Percentiles rank a stretch among this genome's conserved stretches.
phyloP scores from a whole-genome alignment of 257 asterid species.

The Scutellaria galericulata region DNA sequence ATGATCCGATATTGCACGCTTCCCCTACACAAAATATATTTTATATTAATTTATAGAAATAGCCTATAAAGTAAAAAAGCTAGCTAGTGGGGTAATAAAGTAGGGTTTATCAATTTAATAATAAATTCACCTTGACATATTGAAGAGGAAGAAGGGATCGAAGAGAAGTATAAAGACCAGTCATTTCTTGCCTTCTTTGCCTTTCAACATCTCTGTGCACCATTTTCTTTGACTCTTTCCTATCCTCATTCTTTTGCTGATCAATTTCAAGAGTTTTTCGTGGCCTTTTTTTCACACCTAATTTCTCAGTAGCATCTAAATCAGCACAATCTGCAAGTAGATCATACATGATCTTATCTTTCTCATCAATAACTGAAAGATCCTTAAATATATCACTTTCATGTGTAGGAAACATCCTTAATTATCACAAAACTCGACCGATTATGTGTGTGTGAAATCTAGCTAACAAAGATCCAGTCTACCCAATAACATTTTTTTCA shows the following conservation, averaged over 20 bases:
- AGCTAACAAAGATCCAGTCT: neutral
- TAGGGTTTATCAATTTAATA: too few relatives aligned
- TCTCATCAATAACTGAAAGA: constrained; percentile 4
- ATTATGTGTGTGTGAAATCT: neutral
- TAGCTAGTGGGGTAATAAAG: neutral
- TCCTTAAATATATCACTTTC: constrained; percentile 7
- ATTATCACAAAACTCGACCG: too few relatives aligned
- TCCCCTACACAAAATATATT: constrained; percentile 44
- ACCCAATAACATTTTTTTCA: neutral
- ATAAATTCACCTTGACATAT: constrained; percentile 50
- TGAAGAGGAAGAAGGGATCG: constrained; percentile 59
- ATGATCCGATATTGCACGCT: constrained; percentile 52
- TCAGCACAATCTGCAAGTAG: constrained; percentile 22
- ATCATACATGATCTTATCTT: constrained; percentile 34
- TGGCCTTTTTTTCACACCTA: constrained; percentile 11
- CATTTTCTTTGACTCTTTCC: constrained; percentile 35
- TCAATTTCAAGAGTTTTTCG: neutral
- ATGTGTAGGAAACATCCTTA: constrained; percentile 30
- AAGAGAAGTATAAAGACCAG: constrained; percentile 54
- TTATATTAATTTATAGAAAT: too few relatives aligned
- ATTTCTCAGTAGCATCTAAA: neutral
- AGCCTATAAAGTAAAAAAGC: neutral
- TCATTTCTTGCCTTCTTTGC: constrained; percentile 68
- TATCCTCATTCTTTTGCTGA: neutral
- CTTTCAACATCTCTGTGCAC: constrained; percentile 56